Evolutionary conservation across 306 rosid genomes (phyloP), one percentile per base, ranked within the genome.

Genomic region (Hylodesmum podocarpum): DNA sequence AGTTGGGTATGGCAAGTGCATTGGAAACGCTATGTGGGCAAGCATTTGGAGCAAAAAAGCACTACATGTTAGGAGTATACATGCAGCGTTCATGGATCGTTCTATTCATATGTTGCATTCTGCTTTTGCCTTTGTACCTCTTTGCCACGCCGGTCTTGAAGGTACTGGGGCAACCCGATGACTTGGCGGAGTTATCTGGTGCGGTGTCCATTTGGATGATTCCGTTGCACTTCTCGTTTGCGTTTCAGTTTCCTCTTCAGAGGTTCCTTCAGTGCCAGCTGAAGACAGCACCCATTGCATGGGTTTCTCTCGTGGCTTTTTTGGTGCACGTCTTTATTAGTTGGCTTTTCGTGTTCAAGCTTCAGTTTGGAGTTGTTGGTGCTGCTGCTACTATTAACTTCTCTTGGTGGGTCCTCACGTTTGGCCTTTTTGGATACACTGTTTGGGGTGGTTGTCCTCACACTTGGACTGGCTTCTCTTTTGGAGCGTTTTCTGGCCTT

Each of bases 1-100:
- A 94, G 97, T 39, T 91, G 65, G 97, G 98, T 6, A 94, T 94
- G 98, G 94, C 96, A 7, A 91, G 97, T 25, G 96, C 96, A 0
- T 76, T 94, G 6, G 94, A 94, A 75, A 94, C 96, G 0, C 86
- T 91, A 0, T 94, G 97, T 2, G 97, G 98, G 31, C 97, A 94
- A 80, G 98, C 98, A 0, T 94, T 9, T 39, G 98, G 98, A 4
- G 97, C 96, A 0, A 88, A 90, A 82, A 85, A 91, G 50, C 82
- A 85, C 59, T 47, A 87, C 84, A 91, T 91, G 96, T 70, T 94
- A 65, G 98, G 98, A 0, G 78, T 91, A 1, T 94, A 94, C 78
- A 84, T 94, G 90, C 98, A 94, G 75, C 86, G 98, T 1, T 91
- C 94, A 0, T 91, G 98, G 98, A 86, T 91, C 14, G 90, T 91